These are phyloP conservation scores for Amanita rubescens DNA, from an alignment of 768 basidiomycete species.

Conservation along the genomic window DNA sequence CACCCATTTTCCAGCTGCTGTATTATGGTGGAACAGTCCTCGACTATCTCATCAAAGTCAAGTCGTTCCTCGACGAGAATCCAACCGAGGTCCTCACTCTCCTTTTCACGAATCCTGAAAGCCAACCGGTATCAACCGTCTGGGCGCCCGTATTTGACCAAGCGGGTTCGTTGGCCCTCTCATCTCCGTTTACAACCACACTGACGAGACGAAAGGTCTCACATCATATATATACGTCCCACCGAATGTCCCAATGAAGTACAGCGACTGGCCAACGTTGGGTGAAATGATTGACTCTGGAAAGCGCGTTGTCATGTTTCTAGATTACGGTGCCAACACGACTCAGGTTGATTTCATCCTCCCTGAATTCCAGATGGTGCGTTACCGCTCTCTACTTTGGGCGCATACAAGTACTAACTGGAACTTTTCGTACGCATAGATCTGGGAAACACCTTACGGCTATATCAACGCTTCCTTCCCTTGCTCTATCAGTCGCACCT, in stretches of 20 bases:
- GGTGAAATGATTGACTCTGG: slow-evolving; percentile 53
- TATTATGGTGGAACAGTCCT: slow-evolving; percentile 48
- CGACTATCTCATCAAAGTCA: slow-evolving; percentile 44
- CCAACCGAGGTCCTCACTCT: slow-evolving; percentile 62
- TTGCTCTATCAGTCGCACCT: slow-evolving; percentile 44
- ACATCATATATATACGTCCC: slow-evolving; percentile 45
- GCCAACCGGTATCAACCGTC: slow-evolving; percentile 34
- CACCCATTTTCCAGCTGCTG: slow-evolving; percentile 23
- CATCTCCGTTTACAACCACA: background rate
- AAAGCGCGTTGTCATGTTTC: slow-evolving; percentile 54
- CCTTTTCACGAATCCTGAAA: slow-evolving; percentile 62
- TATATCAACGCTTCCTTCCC: slow-evolving; percentile 44
- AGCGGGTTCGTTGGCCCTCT: slow-evolving; percentile 30
- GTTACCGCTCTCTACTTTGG: no score
- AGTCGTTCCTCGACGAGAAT: slow-evolving; percentile 49
- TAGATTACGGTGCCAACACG: slow-evolving; percentile 42
- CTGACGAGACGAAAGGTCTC: slow-evolving; percentile 25
- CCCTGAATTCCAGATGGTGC: slow-evolving; percentile 50
- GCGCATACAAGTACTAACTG: no score
- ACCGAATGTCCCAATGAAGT: slow-evolving; percentile 32
- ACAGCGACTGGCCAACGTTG: slow-evolving; percentile 55
- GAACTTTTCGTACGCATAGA: slow-evolving; percentile 20
- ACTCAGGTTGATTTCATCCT: slow-evolving; percentile 41
- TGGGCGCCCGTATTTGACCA: slow-evolving; percentile 49
- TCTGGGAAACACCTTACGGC: slow-evolving; percentile 54